These are phyloP conservation scores for Jacaranda mimosifolia DNA, from an alignment of 257 asterid genomes.

Conservation along the genomic window DNA sequence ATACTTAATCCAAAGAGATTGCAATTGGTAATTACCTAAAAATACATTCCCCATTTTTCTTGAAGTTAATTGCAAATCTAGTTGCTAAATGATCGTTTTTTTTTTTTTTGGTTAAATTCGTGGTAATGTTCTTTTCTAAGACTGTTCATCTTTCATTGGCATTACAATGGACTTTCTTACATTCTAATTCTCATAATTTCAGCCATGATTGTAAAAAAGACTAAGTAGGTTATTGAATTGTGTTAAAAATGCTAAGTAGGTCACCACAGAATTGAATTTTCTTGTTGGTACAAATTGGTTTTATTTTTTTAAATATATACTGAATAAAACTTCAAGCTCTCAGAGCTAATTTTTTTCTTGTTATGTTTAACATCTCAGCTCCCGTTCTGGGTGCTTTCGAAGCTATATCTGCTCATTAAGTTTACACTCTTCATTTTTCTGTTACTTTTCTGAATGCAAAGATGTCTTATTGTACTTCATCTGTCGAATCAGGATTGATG, in stretches of 20 bases:
- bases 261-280: neutral
- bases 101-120: neutral
- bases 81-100: neutral
- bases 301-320: neutral
- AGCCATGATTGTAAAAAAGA: neutral
- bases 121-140: constrained; percentile 2
- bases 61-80: neutral
- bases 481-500: neutral
- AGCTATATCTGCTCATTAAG: neutral
- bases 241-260: no score
- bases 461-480: neutral
- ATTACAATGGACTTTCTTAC: neutral
- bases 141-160: neutral
- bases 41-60: neutral
- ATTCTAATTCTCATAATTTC: neutral
- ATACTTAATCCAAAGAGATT: neutral
- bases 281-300: neutral
- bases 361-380: neutral
- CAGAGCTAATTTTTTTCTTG: neutral
- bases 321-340: neutral
- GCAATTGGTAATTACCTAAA: neutral
- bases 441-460: neutral
- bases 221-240: neutral
- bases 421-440: neutral
- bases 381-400: neutral